A percentile compares a stretch with the other conserved stretches of the same genome.
These are phyloP conservation scores for Lipomyces chichibuensis DNA, from an alignment of 805 yeast species.

Conservation along the genomic window DNA sequence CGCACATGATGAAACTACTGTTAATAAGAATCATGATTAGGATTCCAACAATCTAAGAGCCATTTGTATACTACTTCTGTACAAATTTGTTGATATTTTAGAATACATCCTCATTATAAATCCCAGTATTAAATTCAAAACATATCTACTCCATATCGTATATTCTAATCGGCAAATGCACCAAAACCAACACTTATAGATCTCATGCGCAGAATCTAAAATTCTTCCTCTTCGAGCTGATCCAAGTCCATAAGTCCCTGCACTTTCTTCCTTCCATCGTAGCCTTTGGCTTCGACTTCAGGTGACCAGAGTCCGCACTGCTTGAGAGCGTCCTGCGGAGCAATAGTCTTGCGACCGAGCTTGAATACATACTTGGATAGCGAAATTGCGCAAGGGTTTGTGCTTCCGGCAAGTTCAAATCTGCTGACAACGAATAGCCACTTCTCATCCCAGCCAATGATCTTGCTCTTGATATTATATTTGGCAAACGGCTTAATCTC, in stretches of 20 bases:
- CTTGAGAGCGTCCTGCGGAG: constrained; percentile 56
- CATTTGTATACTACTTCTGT: background rate
- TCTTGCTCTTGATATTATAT: constrained; percentile 59
- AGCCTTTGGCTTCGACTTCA: constrained; percentile 48
- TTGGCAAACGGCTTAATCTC: constrained; percentile 71
- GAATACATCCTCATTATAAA: too few species aligned
- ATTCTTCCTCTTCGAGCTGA: constrained; percentile 25
- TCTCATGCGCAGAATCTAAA: background rate
- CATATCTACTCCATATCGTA: background rate
- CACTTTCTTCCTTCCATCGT: constrained; percentile 38
- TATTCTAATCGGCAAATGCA: background rate
- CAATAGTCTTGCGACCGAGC: constrained; percentile 71
- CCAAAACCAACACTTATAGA: background rate
- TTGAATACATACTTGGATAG: constrained; percentile 83
- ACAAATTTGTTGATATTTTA: background rate
- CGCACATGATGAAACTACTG: background rate
- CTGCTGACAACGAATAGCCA: constrained; percentile 76
- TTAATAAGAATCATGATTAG: background rate
- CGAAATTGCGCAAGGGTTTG: constrained; percentile 57
- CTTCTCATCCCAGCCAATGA: constrained; percentile 83
- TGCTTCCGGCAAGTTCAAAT: constrained; percentile 51
- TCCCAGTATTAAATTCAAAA: background rate
- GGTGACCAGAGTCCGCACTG: constrained; percentile 59
- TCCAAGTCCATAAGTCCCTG: constrained; percentile 39
- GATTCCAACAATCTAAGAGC: background rate